phyloP scores from a whole-genome alignment of 352 stramenopile species.

The Pythium brachiatum region DNA sequence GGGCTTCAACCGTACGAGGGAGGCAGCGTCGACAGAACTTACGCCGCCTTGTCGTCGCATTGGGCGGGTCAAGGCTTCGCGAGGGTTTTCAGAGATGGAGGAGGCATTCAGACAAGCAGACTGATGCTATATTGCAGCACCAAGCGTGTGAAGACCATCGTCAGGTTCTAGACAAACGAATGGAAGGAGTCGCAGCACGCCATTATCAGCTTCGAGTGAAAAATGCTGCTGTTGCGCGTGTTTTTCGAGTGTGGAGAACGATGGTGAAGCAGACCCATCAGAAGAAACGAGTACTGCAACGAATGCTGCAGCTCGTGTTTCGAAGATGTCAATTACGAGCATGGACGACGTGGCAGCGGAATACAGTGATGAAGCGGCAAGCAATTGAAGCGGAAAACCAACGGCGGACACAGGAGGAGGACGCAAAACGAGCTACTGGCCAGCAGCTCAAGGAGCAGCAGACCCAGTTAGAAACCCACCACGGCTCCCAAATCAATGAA shows the following conservation, averaged over 20 bases:
- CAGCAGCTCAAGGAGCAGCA: background rate
- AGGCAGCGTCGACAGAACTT: background rate
- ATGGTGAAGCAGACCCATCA: background rate
- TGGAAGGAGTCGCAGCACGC: constrained; percentile 6
- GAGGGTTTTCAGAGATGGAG: constrained; percentile 10
- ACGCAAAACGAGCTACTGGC: background rate
- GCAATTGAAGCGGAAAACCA: background rate
- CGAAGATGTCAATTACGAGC: constrained; percentile 4
- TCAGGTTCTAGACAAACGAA: constrained; percentile 1
- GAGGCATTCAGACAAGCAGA: background rate
- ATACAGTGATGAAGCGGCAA: constrained; percentile 1
- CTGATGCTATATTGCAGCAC: background rate
- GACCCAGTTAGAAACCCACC: constrained; percentile 1
- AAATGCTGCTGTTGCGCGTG: background rate
- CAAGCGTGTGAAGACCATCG: background rate
- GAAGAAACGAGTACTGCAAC: constrained; percentile 2
- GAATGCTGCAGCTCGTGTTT: constrained; percentile 8
- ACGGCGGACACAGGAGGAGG: background rate
- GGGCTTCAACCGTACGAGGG: background rate
- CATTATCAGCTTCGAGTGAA: constrained; percentile 9
- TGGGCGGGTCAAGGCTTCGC: background rate
- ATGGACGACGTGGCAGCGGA: constrained; percentile 17
- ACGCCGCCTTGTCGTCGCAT: background rate
- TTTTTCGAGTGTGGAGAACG: constrained; percentile 13
- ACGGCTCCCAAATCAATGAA: constrained; percentile 4